A percentile compares a stretch with the other conserved stretches of the same genome.
Conservation (phyloP, 2,329 filamentous ascomycete genomes). For the Trichoderma arundinaceum region DNA sequence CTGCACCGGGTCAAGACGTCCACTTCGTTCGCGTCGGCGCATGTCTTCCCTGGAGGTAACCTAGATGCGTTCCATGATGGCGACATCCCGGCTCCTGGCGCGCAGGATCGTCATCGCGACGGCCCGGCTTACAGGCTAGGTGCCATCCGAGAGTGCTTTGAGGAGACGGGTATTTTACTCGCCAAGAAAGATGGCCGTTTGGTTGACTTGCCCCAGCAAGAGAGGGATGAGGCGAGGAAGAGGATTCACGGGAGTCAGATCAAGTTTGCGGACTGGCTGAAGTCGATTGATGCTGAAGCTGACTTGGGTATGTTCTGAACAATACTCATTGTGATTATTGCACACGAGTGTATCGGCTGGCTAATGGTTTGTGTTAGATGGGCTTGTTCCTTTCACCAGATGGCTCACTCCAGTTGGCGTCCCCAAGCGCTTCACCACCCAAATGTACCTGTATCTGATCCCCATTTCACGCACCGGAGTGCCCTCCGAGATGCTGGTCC, state of each 20-base stretch:
- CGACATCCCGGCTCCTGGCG: slow-evolving; percentile 50
- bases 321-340: background rate
- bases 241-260: slow-evolving; percentile 70
- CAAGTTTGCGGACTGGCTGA: slow-evolving; percentile 70
- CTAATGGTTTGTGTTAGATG: slow-evolving; percentile 49
- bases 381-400: slow-evolving; percentile 80
- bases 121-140: slow-evolving; percentile 76
- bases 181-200: slow-evolving; percentile 62
- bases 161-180: slow-evolving; percentile 89
- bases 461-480: slow-evolving; percentile 57
- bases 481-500: slow-evolving; percentile 61
- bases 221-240: slow-evolving; percentile 69
- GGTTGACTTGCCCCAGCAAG: slow-evolving; percentile 63
- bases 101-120: slow-evolving; percentile 69
- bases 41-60: slow-evolving; percentile 94
- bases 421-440: slow-evolving; percentile 83
- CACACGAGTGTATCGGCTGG: no score
- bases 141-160: slow-evolving; percentile 90
- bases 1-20: slow-evolving; percentile 85
- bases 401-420: slow-evolving; percentile 84
- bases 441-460: slow-evolving; percentile 95
- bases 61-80: slow-evolving; percentile 81
- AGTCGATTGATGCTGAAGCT: slow-evolving; percentile 59
- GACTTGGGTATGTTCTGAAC: slow-evolving; percentile 64
- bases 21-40: slow-evolving; percentile 83